phyloP scores from a whole-genome alignment of 768 basidiomycete species.

The Amanita inopinata region DNA sequence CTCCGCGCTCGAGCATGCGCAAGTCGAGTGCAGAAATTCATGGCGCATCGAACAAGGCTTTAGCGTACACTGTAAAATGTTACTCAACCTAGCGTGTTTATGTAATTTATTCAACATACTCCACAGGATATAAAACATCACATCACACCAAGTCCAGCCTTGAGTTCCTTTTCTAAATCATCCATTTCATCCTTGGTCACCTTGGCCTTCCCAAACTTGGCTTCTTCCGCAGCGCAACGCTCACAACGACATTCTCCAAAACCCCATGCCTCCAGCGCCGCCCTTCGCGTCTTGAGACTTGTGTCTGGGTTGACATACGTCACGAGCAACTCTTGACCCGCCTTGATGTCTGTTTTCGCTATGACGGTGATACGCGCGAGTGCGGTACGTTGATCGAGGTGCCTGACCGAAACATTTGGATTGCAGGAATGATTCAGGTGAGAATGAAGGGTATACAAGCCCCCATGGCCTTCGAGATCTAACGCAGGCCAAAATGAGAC shows the following conservation, averaged over 20 bases:
- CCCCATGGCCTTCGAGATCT: conserved; percentile 83
- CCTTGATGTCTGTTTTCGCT: conserved; percentile 52
- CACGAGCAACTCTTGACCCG: conserved; percentile 68
- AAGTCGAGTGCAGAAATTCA: background rate
- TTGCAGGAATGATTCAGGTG: conserved; percentile 81
- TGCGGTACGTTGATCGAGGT: conserved; percentile 57
- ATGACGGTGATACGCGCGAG: conserved; percentile 68
- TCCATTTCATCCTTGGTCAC: conserved; percentile 23
- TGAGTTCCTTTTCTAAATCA: conserved; percentile 50
- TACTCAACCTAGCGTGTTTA: too few relatives aligned
- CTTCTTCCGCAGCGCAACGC: conserved; percentile 53
- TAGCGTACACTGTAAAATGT: too few relatives aligned
- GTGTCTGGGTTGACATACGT: conserved; percentile 71
- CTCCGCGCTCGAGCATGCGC: conserved; percentile 1
- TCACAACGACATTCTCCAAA: conserved; percentile 63
- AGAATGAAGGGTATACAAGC: conserved; percentile 77
- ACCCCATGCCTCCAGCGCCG: conserved; percentile 60
- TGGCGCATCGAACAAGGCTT: background rate
- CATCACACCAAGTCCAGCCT: conserved; percentile 52
- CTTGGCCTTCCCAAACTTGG: conserved; percentile 24
- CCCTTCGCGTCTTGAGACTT: conserved; percentile 35
- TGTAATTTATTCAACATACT: background rate
- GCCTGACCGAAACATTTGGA: conserved; percentile 73
- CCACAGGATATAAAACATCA: conserved; percentile 13
- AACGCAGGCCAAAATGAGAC: background rate